phyloP scores from a whole-genome alignment of 2,329 filamentous ascomycete species.

The Pseudogymnoascus sp. region DNA sequence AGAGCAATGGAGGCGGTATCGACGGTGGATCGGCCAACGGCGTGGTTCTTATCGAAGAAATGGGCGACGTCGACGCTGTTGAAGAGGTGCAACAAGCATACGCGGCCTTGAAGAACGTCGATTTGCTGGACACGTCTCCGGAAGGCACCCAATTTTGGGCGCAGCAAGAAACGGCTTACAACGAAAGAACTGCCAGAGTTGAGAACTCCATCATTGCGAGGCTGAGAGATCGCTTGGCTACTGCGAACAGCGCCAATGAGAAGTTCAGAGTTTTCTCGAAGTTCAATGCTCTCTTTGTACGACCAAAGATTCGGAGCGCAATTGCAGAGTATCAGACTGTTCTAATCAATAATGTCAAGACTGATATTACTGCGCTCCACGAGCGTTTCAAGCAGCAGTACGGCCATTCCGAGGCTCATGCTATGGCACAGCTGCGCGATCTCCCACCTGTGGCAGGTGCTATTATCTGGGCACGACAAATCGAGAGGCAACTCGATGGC shows the following conservation, averaged over 20 bases:
- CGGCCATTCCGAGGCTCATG: conserved; percentile 92
- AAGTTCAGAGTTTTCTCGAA: conserved; percentile 99
- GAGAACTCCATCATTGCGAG: conserved; percentile 98
- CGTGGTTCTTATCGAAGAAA: conserved; percentile 76
- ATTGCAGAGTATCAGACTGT: conserved; percentile 98
- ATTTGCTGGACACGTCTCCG: conserved; percentile 83
- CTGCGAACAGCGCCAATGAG: conserved; percentile 94
- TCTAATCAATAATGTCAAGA: conserved; percentile 95
- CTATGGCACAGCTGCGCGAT: conserved; percentile 95
- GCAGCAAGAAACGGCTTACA: conserved; percentile 90
- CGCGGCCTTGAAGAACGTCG: conserved; percentile 86
- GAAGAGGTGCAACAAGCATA: conserved; percentile 95
- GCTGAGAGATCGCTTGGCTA: conserved; percentile 83
- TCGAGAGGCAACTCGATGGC: conserved; percentile 87
- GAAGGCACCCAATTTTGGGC: conserved; percentile 91
- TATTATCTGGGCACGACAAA: conserved; percentile 96
- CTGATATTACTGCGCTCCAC: conserved; percentile 86
- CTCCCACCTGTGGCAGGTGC: conserved; percentile 92
- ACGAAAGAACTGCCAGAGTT: conserved; percentile 91
- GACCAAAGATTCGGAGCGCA: conserved; percentile 96
- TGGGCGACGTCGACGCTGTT: conserved; percentile 94
- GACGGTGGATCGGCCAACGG: conserved; percentile 50
- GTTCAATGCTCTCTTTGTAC: conserved; percentile 97
- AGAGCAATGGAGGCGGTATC: conserved; percentile 48
- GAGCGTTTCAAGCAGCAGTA: conserved; percentile 99